Evolutionary conservation across 1,139 yeast species (phyloP).

Genomic region (Magnusiomyces tetraspermus): DNA sequence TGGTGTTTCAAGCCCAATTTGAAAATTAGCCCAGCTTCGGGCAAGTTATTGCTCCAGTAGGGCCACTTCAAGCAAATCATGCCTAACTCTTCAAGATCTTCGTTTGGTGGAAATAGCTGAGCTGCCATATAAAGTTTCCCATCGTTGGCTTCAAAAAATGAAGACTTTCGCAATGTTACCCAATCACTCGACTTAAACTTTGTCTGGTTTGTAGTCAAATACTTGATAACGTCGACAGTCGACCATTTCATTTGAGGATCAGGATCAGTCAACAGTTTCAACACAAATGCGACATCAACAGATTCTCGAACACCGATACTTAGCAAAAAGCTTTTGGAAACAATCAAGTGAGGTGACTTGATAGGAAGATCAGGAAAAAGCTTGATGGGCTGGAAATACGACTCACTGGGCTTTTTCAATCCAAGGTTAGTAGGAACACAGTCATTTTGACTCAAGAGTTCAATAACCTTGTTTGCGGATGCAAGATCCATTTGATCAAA

Average conservation of each 20-base stretch:
- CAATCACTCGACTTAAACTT: conserved; percentile 28
- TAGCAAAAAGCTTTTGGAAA: conserved; percentile 28
- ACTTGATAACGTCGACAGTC: conserved; percentile 31
- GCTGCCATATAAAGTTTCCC: conserved; percentile 18
- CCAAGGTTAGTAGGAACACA: conserved; percentile 36
- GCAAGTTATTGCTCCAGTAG: conserved; percentile 25
- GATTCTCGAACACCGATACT: conserved; percentile 34
- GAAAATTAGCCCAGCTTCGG: conserved; percentile 28
- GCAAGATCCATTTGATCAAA: conserved; percentile 24
- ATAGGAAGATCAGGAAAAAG: conserved; percentile 36
- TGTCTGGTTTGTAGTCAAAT: conserved; percentile 26
- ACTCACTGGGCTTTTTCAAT: conserved; percentile 30
- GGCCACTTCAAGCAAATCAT: conserved; percentile 29
- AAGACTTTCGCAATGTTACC: conserved; percentile 24
- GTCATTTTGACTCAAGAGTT: conserved; percentile 20
- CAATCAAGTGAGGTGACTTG: conserved; percentile 21
- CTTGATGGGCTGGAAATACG: conserved; percentile 30
- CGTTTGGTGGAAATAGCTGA: conserved; percentile 31
- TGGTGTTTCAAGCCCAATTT: conserved; percentile 27
- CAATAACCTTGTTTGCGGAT: conserved; percentile 15
- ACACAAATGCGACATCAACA: conserved; percentile 34
- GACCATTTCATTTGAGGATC: conserved; percentile 30
- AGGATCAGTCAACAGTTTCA: conserved; percentile 28
- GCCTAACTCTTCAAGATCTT: conserved; percentile 24
- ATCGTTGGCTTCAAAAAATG: conserved; percentile 26